A percentile compares a stretch with the other conserved stretches of the same genome.
Evolutionary conservation across 2,329 filamentous ascomycete genomes (phyloP).

Genomic region (Exophiala dermatitidis): DNA sequence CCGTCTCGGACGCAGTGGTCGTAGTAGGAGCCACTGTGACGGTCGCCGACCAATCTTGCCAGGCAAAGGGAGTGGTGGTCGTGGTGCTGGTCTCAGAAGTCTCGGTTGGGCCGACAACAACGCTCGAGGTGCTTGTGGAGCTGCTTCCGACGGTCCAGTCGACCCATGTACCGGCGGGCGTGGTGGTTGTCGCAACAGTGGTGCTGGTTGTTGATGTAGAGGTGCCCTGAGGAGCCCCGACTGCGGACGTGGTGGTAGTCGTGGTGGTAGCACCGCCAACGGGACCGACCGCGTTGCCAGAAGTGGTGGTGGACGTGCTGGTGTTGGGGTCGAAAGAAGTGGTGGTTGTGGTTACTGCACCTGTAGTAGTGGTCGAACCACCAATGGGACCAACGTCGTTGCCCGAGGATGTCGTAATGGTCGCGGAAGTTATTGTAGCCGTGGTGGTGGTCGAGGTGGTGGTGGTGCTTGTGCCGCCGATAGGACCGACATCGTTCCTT

Average conservation of each 20-base stretch:
- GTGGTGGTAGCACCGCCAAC: conserved; percentile 1
- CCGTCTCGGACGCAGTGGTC: neutral
- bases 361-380: neutral
- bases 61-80: conserved; percentile 2
- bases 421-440: neutral
- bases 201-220: too few species aligned
- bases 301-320: conserved; percentile 3
- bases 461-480: neutral
- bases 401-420: neutral
- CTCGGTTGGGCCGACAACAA: neutral
- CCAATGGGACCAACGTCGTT: conserved; percentile 1
- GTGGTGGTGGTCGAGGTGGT: neutral
- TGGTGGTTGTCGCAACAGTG: neutral
- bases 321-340: neutral
- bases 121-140: neutral
- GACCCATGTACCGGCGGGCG: conserved; percentile 6
- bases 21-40: neutral
- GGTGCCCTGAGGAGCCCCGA: too few species aligned
- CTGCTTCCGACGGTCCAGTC: conserved; percentile 3
- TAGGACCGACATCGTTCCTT: neutral
- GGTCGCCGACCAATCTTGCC: conserved; percentile 7
- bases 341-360: neutral
- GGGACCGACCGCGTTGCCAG: conserved; percentile 1
- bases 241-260: conserved; percentile 1
- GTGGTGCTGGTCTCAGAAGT: neutral